Evolutionary conservation across 371 early-diverging fungal genomes (phyloP).

Genomic region (Saksenaea oblongispora): DNA sequence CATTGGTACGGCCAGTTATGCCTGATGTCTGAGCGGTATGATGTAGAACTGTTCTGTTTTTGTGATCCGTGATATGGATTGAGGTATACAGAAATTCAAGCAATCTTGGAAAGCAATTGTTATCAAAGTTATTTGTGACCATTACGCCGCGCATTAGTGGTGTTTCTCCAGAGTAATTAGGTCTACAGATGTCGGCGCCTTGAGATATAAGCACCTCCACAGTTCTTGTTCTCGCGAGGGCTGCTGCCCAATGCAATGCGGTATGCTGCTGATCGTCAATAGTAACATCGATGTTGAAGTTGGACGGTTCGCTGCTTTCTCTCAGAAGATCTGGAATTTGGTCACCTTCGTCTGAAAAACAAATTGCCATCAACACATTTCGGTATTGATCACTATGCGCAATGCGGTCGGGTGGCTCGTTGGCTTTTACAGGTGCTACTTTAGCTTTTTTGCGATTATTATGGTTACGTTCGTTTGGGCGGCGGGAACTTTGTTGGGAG

Average conservation of each 20-base stretch:
- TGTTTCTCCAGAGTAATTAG: slow-evolving; percentile 87
- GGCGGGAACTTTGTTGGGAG: background rate
- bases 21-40: slow-evolving; percentile 85
- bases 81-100: slow-evolving; percentile 77
- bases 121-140: slow-evolving; percentile 86
- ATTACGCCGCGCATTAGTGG: slow-evolving; percentile 90
- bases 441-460: background rate
- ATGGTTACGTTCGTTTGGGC: background rate
- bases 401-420: background rate
- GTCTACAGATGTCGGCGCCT: slow-evolving; percentile 72
- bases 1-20: slow-evolving; percentile 71
- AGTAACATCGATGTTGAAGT: slow-evolving; percentile 50
- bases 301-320: slow-evolving; percentile 26
- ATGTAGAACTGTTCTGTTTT: slow-evolving; percentile 89
- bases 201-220: slow-evolving; percentile 73
- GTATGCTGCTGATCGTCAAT: slow-evolving; percentile 96
- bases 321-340: slow-evolving; percentile 62
- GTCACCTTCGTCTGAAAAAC: slow-evolving; percentile 63
- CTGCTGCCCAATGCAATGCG: slow-evolving; percentile 95
- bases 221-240: slow-evolving; percentile 80
- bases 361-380: slow-evolving; percentile 72
- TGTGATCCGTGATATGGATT: slow-evolving; percentile 77
- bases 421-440: background rate
- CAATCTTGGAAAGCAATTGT: slow-evolving; percentile 76
- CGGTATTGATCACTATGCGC: slow-evolving; percentile 57